A percentile compares a stretch with the other conserved stretches of the same genome.
Evolutionary conservation across 495 filamentous ascomycete species (phyloP).

Genomic region (Penicillium salamii): DNA sequence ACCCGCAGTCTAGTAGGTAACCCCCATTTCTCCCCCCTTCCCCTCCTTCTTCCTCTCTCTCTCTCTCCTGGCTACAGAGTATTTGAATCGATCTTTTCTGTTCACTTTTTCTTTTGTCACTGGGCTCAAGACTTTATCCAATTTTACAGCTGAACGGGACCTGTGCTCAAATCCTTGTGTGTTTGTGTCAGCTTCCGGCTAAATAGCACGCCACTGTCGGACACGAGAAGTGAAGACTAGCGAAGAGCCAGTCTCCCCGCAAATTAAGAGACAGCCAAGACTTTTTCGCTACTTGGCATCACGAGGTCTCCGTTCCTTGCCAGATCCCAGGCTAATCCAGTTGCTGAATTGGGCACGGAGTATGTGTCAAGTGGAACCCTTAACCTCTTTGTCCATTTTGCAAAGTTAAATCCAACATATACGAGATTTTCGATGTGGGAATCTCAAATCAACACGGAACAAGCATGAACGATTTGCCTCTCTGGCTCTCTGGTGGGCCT

Average conservation of each 20-base stretch:
- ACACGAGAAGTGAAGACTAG: not conserved
- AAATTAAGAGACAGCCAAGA: constrained; percentile 1
- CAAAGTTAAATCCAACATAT: not conserved
- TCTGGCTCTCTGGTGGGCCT: constrained; percentile 6
- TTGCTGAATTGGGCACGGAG: constrained; percentile 10
- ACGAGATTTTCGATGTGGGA: not conserved
- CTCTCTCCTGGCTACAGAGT: too few species aligned
- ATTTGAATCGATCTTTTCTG: too few species aligned
- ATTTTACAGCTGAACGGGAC: not conserved
- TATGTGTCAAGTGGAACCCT: not conserved
- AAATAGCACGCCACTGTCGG: constrained; percentile 1
- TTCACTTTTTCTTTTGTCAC: too few species aligned
- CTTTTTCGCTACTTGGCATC: not conserved
- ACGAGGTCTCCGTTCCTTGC: not conserved
- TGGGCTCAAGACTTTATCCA: too few species aligned
- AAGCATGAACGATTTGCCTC: not conserved
- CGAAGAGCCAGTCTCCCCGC: not conserved
- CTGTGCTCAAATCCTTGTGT: too few species aligned
- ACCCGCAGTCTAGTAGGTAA: too few species aligned
- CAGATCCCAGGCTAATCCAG: not conserved
- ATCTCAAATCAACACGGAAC: constrained; percentile 6
- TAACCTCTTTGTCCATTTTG: not conserved
- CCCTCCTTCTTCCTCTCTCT: too few species aligned
- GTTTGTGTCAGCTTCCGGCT: constrained; percentile 7
- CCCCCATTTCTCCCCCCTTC: too few species aligned